Evolutionary conservation across 768 basidiomycete genomes (phyloP), one percentile per base, ranked within the genome.

Genomic region (Collybiopsis luxurians): DNA sequence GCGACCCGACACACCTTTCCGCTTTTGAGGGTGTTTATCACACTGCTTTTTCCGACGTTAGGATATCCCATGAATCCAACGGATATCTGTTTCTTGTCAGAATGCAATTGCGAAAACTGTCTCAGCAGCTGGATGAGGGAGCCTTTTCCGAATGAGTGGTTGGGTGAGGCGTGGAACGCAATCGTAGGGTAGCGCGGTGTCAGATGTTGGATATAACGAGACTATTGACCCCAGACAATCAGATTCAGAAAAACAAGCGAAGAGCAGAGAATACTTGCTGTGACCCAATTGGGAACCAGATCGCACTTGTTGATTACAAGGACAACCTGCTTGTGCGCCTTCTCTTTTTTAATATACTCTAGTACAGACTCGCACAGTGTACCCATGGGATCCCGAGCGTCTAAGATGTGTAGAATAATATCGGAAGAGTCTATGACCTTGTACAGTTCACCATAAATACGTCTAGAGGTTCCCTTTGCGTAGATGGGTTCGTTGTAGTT

Each of bases 371-470:
- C 88, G 73, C 96, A 99, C 67, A 96, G 81, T 27, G 97, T 98
- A 3, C 97, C 97, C 48, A 97, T 69, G 1, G 96, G 96, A 70
- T 98, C 96, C 42, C 96, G 84, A 17, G 96, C 95, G 71, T 99
- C 96, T 59, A 99, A 77, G 50, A 99, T 84, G 68, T 99, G 96
- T 31, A 99, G 80, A 57, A 99, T 82, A 40, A 98, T 93, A 67
- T 99, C 96, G 6, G 94, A 96, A 2, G 96, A 99, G 70, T 99
- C 97, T 67, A 99, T 94, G 61, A 99, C 96, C 72, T 99, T 99
- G 82, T 99, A 98, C 6, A 98, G 77, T 71, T 99, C 96, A 58
- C 95, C 95, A 73, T 97, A 98, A 59, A 99, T 99, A 21, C 96
- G 87, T 34, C 90, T 81, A 11, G 94, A 96, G 1, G 95, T 98